A percentile compares a stretch with the other conserved stretches of the same genome.
Evolutionary conservation across 305 asterid species (phyloP).

Genomic region (Andrographis paniculata): DNA sequence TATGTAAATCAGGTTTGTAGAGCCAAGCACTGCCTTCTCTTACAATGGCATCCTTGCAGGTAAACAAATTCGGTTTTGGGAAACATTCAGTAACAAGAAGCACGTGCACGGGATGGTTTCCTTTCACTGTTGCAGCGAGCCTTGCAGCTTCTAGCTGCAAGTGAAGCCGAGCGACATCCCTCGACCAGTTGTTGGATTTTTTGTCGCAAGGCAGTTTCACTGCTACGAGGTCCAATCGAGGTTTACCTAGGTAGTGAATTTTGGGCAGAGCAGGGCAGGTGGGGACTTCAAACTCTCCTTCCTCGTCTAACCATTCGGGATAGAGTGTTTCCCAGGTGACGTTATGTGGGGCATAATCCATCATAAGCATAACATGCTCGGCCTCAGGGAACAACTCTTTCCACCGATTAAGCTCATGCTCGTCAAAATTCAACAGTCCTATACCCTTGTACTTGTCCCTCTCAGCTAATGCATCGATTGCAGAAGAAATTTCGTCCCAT

Average conservation of each 20-base stretch:
- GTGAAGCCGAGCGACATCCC: conserved; percentile 82
- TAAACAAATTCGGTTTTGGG: conserved; percentile 77
- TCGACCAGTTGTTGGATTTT: conserved; percentile 61
- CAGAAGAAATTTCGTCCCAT: conserved; percentile 63
- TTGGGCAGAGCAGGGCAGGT: conserved; percentile 63
- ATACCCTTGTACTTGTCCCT: conserved; percentile 49
- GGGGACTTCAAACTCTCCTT: conserved; percentile 80
- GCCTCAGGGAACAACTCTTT: conserved; percentile 52
- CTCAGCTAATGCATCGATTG: conserved; percentile 40
- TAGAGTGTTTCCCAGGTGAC: conserved; percentile 81
- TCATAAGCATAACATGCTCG: conserved; percentile 47
- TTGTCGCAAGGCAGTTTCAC: conserved; percentile 81
- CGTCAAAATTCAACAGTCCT: conserved; percentile 74
- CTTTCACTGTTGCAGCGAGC: conserved; percentile 65
- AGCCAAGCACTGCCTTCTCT: conserved; percentile 74
- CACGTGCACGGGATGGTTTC: conserved; percentile 57
- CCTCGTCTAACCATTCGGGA: conserved; percentile 97
- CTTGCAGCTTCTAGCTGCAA: conserved; percentile 79
- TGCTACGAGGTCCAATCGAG: conserved; percentile 66
- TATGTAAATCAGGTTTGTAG: conserved; percentile 55
- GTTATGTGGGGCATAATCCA: conserved; percentile 44
- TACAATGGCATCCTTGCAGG: conserved; percentile 67
- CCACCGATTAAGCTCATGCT: conserved; percentile 56
- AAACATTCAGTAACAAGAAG: conserved; percentile 71
- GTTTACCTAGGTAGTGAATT: conserved; percentile 46